Evolutionary conservation across 495 filamentous ascomycete species (phyloP), one percentile per base, ranked within the genome.

Genomic region (Bombardia bombarda): DNA sequence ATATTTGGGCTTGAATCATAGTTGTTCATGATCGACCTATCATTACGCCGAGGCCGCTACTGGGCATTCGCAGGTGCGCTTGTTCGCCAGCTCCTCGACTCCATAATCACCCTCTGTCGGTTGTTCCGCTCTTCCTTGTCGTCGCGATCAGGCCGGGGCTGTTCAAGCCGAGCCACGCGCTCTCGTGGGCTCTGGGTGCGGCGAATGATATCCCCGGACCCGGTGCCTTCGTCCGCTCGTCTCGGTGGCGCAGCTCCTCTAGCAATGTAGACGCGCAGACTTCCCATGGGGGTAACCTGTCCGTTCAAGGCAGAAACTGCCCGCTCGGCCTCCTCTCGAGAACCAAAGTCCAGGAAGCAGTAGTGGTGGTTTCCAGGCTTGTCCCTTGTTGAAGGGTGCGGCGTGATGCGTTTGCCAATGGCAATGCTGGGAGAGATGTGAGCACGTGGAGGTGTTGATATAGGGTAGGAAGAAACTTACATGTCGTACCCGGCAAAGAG

Each of bases 321-420:
- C 14, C 51, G 48, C 42, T 75, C 57, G 6, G 77, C 77, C 42
- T 83, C 76, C 40, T 80, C 69, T 1, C 63, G 50, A 40, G 62
- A 75, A 33, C 58, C 54, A 38, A 85, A 72, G 53, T 85, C 82
- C 16, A 85, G 76, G 51, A 84, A 85, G 48, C 78, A 73, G 62
- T 80, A 83, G 61, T 85, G 75, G 53, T 82, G 73, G 48, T 79
- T 70, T 44, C 77, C 78, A 0, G 71, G 62, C 30, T 69, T 66
- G 21, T 68, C 61, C 26, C 65, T 59, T 40, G 72, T 70, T 13
- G 73, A 69, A 2, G 69, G 65, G 50, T 79, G 77, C 13, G 77
- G 75, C 12, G 72, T 62, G 47, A 83, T 74, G 32, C 81, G 63
- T 62, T 84, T 83, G 70, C 77, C 80, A 35, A 84, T 70, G 18